Evolutionary conservation across 257 asterid genomes (phyloP), one percentile per base, ranked within the genome.

Genomic region (Cruciata laevipes): DNA sequence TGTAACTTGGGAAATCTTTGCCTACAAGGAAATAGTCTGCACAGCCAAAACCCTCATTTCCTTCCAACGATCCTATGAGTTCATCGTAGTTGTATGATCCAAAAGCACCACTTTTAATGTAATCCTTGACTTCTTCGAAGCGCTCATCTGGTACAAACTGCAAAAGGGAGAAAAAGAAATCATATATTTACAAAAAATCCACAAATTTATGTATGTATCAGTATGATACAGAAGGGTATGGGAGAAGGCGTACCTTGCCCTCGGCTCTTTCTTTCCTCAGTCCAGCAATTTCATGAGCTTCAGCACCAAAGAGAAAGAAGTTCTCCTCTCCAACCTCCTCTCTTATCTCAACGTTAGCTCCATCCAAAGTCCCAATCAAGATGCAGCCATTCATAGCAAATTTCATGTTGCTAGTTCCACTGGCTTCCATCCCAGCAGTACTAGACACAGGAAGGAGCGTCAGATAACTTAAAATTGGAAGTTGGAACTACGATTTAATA

Each of bases 401-500:
- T 80, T 89, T 89, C 97, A 87, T 89, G 86, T 89, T 89, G 85
- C 97, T 89, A 55, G 97, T 87, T 77, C 96, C 97, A 75, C 97
- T 89, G 65, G 97, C 95, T 78, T 89, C 97, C 95, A 89, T 89
- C 55, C 97, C 97, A 75, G 95, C 97, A 73, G 94, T 89, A 80
- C 97, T 85, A 61, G 16, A 59, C 69, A 74, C 73, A 52, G 69
- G 55, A 56, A 62, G 30, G 53, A 49, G 70, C 44, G 68, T 69
- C 69, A 75, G 69, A 70, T 31, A 53, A 32, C 68, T 33, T 75
- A 27, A 70, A n/a, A 35, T 57, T 71, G 13, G 13, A 47, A 47
- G 20, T 47, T 47, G 17, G 60, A 58, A 31, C 53, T 40, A 66
- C 25, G 32, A 71, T 12, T 60, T 60, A 65, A 55, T 23, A 56